Evolutionary conservation across 371 early-diverging fungal species (phyloP), one percentile per base, ranked within the genome.

Genomic region (Entomophthora muscae): DNA sequence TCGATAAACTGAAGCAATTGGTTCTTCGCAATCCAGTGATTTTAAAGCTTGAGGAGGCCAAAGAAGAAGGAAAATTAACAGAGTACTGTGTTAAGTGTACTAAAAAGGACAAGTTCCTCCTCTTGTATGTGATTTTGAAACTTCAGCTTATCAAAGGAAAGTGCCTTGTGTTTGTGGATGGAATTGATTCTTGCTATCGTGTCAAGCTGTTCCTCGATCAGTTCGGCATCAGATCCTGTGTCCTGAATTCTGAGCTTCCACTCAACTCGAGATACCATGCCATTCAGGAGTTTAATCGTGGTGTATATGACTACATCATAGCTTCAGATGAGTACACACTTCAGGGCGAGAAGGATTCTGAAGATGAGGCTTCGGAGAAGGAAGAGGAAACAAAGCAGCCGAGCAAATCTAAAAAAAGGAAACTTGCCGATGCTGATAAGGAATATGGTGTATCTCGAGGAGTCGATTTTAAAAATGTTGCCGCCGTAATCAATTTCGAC

Each of bases 401-500:
- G 67, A 65, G 53, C 53, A 52, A 24, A 17, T 42, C 64, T 13
- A 67, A 71, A 56, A 74, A 72, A 65, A 61, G 72, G 59, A 71
- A 70, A 32, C 63, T 60, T 27, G 68, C 76, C 70, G 79, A 80
- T 26, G 71, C 77, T 42, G 91, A 89, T 68, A 79, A 84, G 60
- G 95, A 94, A 70, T 93, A 90, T 69, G 97, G 98, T 42, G 95
- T 97, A 24, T 84, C 96, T 3, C 87, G 99, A 32, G 99, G 99
- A 52, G 84, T 99, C 54, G 99, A 99, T 76, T 95, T 98, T 70
- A 82, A 89, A 64, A 84, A 88, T 64, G 93, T 95, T 0, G 83
- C 86, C 0, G 85, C 91, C 0, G 98, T 99, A 31, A 85, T 98
- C 76, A 99, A 99, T 75, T 96, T 98, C 80, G 99, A 99, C 71